Percentiles rank a stretch among this genome's conserved stretches.
These are phyloP conservation scores for Starmerella scarabaei DNA, from an alignment of 805 yeast genomes.

Conservation along the genomic window DNA sequence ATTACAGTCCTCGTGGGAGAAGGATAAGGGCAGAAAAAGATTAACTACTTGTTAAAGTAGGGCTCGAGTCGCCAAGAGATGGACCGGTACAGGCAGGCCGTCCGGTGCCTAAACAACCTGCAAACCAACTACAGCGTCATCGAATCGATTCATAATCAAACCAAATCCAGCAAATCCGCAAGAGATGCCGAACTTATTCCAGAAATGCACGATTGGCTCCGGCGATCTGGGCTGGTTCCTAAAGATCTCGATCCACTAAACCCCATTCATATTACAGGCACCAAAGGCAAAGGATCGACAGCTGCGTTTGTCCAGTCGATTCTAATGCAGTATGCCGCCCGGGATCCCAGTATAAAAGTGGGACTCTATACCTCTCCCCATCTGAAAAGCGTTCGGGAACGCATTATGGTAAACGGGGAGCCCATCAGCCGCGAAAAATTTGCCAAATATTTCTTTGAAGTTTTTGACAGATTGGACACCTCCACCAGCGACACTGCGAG, in stretches of 20 bases:
- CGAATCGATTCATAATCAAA: slow-evolving; percentile 59
- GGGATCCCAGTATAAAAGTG: slow-evolving; percentile 34
- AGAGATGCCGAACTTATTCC: slow-evolving; percentile 49
- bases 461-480: slow-evolving; percentile 67
- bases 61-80: not conserved
- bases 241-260: slow-evolving; percentile 61
- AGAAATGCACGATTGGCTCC: slow-evolving; percentile 74
- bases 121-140: slow-evolving; percentile 87
- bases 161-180: slow-evolving; percentile 41
- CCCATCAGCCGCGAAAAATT: slow-evolving; percentile 74
- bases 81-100: slow-evolving; percentile 67
- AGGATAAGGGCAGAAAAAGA: too few species aligned
- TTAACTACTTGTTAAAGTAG: too few species aligned
- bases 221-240: slow-evolving; percentile 54
- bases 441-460: slow-evolving; percentile 82
- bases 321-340: slow-evolving; percentile 43
- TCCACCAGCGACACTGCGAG: slow-evolving; percentile 41
- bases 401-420: slow-evolving; percentile 74
- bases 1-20: too few species aligned
- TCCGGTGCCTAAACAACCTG: slow-evolving; percentile 65
- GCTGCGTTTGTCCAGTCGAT: slow-evolving; percentile 88
- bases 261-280: slow-evolving; percentile 87
- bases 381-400: slow-evolving; percentile 79
- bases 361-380: slow-evolving; percentile 98
- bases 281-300: slow-evolving; percentile 97